These are phyloP conservation scores for Colletotrichum echinochloae DNA, from an alignment of 2,329 filamentous ascomycete species.

Conservation along the genomic window DNA sequence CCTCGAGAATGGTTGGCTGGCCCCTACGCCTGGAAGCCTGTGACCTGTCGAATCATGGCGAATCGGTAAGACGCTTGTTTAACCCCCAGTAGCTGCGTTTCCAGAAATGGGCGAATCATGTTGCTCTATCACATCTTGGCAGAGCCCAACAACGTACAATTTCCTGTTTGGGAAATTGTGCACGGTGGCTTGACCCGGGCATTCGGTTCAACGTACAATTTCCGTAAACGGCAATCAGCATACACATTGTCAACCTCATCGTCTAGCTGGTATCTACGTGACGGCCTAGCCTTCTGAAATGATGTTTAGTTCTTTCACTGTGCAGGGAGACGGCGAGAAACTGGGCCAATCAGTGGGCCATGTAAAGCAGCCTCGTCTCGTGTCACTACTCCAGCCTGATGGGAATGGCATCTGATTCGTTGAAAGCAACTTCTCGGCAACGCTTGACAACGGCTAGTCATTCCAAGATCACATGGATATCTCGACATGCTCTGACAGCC, in stretches of 20 bases:
- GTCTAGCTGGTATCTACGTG: background rate
- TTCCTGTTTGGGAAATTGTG: background rate
- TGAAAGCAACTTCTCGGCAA: background rate
- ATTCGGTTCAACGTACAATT: slow-evolving; percentile 3
- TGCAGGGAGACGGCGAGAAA: background rate
- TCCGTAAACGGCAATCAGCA: slow-evolving; percentile 3
- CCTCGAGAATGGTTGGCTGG: background rate
- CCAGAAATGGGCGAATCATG: background rate
- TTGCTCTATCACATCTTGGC: background rate
- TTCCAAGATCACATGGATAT: background rate
- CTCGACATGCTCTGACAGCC: no score
- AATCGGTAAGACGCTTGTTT: slow-evolving; percentile 17
- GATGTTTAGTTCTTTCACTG: background rate
- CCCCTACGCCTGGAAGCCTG: background rate
- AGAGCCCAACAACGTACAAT: background rate
- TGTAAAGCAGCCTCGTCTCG: no score
- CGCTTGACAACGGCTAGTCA: no score
- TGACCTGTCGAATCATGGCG: background rate
- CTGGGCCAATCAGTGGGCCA: background rate
- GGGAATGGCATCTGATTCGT: background rate
- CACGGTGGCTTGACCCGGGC: background rate
- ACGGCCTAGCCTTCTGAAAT: background rate
- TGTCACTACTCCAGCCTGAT: background rate
- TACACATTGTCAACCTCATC: background rate
- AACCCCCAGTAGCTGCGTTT: background rate